Evolutionary conservation across 345 rosid genomes (phyloP), one percentile per base, ranked within the genome.

Genomic region (Acer campestre): DNA sequence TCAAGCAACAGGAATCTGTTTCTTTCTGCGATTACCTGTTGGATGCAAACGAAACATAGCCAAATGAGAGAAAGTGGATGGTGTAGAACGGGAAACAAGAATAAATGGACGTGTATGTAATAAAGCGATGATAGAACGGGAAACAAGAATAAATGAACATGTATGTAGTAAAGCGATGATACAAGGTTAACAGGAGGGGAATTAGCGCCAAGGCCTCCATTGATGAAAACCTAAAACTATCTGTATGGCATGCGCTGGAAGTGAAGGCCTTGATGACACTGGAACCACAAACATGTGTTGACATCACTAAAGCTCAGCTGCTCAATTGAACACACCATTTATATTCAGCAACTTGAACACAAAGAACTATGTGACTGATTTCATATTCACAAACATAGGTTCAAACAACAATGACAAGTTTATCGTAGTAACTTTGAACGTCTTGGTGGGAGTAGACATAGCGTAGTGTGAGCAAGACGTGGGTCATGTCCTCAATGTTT

Each of bases 1-100:
- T 79, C 76, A 67, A 67, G 17, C 16, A n/a, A 74, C 74, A 9
- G 64, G 64, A 18, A 31, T 74, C 5, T 13, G 59, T 71, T 84
- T 80, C 83, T 71, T 84, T 75, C 86, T 79, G 31, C 79, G 77
- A 18, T 13, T 51, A 40, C 77, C 87, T 84, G 85, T 67, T 22
- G 59, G 67, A 75, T 31, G 17, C 35, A 75, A 65, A 46, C 48
- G 31, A 27, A 14, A 35, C 38, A 27, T 18, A 48, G 38, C 71
- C 20, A 66, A 22, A 75, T 53, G 25, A 66, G 25, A 49, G 2
- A 64, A 51, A 6, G 14, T 0, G 35, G 64, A 53, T 65, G 48
- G 16, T 46, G 20, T 48, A 27, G 58, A 46, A 74, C 16, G 8
- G 53, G 40, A 17, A 74, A 27, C 48, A 10, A 56, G 61, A 48